Evolutionary conservation across 305 asterid species (phyloP), one percentile per base, ranked within the genome.

Genomic region (Ilex paraguariensis): DNA sequence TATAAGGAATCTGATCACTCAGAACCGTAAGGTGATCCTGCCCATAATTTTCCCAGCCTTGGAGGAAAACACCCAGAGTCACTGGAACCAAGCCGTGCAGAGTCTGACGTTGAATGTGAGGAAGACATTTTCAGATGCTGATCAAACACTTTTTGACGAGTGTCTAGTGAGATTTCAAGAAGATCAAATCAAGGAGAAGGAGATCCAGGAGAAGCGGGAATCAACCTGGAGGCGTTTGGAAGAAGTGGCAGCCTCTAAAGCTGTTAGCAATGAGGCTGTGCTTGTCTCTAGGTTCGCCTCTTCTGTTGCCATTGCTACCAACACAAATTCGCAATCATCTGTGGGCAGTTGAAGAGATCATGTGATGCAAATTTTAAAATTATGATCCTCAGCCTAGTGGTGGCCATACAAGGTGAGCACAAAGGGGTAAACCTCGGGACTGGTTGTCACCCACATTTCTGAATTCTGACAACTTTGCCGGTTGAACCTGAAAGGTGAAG

Each of bases 231-330:
- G 78, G 60, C 68, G 49, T 48, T 57, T 83, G 56, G 89, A 83
- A 74, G 77, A 78, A 8, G 45, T 60, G 10, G 81, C 84, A 17
- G 65, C 71, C 6, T 73, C 81, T 16, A 76, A 62, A 63, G 65
- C 61, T 50, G 63, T 65, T 32, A 72, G 63, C 66, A 74, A 46
- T n/a, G 81, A 82, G 74, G 74, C 78, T 15, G 75, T 72, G 70
- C 83, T 79, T 7, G 73, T 82, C 17, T 77, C 85, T 15, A 67
- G 77, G 42, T 77, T 72, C 60, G 83, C 83, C 62, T 75, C 79
- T 14, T 70, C 85, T 31, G 76, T 77, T 63, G 81, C 84, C 51
- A 68, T 74, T 56, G 87, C 77, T 54, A 69, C 73, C 61, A 59
- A 65, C 69, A 42, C 76, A 57, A 72, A 62, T 55, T 66, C 69